Percentiles rank a stretch among this genome's conserved stretches.
Evolutionary conservation across 768 basidiomycete genomes (phyloP).

Genomic region (Leccinum uliginosum): DNA sequence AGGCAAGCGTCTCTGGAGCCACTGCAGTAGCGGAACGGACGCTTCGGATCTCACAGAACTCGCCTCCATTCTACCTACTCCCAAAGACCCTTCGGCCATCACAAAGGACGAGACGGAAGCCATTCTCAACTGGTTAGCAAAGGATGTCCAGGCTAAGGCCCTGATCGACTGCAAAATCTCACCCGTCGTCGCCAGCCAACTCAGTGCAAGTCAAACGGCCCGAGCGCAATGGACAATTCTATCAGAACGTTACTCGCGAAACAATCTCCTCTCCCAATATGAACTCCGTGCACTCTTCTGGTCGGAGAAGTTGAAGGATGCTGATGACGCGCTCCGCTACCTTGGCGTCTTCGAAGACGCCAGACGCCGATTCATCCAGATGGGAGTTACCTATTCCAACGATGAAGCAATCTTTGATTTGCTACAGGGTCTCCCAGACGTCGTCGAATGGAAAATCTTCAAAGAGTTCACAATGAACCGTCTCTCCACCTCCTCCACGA

Average conservation of each 20-base stretch:
- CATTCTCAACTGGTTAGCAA: not conserved
- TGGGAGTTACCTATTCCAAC: not conserved
- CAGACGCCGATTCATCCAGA: not conserved
- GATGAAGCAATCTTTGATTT: not conserved
- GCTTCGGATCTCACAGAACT: not conserved
- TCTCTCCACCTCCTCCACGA: not conserved
- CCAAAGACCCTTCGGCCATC: rapidly evolving
- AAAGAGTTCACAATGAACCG: not conserved
- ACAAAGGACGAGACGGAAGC: not conserved
- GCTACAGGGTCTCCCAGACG: not conserved
- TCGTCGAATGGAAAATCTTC: not conserved
- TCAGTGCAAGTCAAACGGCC: not conserved
- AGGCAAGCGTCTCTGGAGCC: not conserved
- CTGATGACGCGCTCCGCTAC: not conserved
- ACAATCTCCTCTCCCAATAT: not conserved
- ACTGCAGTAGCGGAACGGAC: not conserved
- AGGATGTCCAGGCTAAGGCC: not conserved
- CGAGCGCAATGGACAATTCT: not conserved
- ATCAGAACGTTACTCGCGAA: rapidly evolving
- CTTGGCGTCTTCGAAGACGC: not conserved
- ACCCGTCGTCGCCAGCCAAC: rapidly evolving
- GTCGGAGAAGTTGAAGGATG: not conserved
- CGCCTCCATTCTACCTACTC: not conserved
- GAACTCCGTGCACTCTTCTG: rapidly evolving
- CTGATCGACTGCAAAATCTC: not conserved